Base-by-base conservation (phyloP, 306 rosid genomes). In the Malus sylvestris region DNA sequence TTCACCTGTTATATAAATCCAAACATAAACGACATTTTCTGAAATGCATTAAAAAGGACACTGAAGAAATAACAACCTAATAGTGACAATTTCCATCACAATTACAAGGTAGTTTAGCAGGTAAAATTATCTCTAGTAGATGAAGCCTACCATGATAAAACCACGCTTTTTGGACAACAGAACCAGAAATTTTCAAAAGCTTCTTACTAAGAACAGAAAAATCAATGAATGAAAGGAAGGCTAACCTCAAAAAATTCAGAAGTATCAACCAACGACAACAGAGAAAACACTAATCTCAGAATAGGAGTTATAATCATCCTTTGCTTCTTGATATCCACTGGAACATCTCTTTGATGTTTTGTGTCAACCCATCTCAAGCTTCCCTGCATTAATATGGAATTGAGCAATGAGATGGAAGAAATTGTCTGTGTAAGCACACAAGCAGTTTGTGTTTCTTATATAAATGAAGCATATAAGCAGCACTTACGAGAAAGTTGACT, bases 231-330 rank as follows among this genome's bases (percentile, higher is more conserved):
- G 14, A 45, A 19, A 72, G 49, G 22, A 63, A 73, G 66, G 57
- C 94, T 86, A 73, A 95, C 98, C 98, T 95, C 98, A 67, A 90
- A 81, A 89, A 84, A 90, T 32, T 90, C 96, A 27, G 97, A 89
- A 62, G 93, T 79, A 74, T 95, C 95, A 66, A 95, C 89, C 86
- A 90, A 86, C 58, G 96, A 95, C 19, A 97, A 89, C 67, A 92
- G 79, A 51, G 98, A 89, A 82, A 81, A 85, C 75, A 92, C 93
- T 79, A 95, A 84, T 92, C 98, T 89, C 85, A 92, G 85, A 71
- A 84, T 81, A 8, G 97, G 97, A 70, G 88, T 85, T 52, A 86
- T 76, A 58, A 95, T 83, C 93, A 84, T 83, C 51, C 88, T 81
- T 79, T 88, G 93, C 86, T 90, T 86, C 85, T 88, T 96, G 80